These are phyloP conservation scores for Neocatenulostroma microsporum DNA, from an alignment of 2,329 filamentous ascomycete genomes.

Conservation along the genomic window DNA sequence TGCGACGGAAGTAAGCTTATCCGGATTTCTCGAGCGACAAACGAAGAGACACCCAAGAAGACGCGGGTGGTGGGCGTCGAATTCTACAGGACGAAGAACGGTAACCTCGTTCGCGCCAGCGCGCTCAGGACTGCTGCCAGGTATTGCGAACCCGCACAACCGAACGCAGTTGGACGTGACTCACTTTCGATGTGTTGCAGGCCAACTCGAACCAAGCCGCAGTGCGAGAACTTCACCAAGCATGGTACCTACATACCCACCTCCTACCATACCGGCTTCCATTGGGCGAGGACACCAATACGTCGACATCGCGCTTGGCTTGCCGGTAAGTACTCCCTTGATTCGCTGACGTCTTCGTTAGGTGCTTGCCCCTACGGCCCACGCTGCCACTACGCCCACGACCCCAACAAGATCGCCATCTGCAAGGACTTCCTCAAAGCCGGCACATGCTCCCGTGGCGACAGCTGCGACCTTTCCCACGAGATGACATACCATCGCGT, in stretches of 20 bases:
- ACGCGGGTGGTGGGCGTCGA: constrained; percentile 66
- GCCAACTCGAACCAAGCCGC: constrained; percentile 11
- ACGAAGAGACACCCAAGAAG: constrained; percentile 60
- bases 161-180: background rate
- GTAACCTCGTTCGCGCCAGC: constrained; percentile 64
- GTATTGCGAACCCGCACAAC: constrained; percentile 11
- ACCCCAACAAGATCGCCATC: constrained; percentile 76
- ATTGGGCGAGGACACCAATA: constrained; percentile 4
- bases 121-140: constrained; percentile 10
- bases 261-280: constrained; percentile 7
- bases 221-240: constrained; percentile 29
- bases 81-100: constrained; percentile 79
- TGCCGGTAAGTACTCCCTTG: constrained; percentile 15
- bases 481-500: constrained; percentile 74
- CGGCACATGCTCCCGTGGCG: constrained; percentile 67
- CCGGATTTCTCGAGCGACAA: constrained; percentile 45
- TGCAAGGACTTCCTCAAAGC: constrained; percentile 83
- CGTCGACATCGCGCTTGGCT: constrained; percentile 10
- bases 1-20: constrained; percentile 77
- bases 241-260: constrained; percentile 22
- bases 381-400: constrained; percentile 72
- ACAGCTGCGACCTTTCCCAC: constrained; percentile 85
- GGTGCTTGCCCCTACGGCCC: constrained; percentile 80
- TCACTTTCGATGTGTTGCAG: constrained; percentile 8
- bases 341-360: constrained; percentile 34